A percentile compares a stretch with the other conserved stretches of the same genome.
phyloP scores from a whole-genome alignment of 2,329 filamentous ascomycete genomes.

The Sclerotinia subarctica region DNA sequence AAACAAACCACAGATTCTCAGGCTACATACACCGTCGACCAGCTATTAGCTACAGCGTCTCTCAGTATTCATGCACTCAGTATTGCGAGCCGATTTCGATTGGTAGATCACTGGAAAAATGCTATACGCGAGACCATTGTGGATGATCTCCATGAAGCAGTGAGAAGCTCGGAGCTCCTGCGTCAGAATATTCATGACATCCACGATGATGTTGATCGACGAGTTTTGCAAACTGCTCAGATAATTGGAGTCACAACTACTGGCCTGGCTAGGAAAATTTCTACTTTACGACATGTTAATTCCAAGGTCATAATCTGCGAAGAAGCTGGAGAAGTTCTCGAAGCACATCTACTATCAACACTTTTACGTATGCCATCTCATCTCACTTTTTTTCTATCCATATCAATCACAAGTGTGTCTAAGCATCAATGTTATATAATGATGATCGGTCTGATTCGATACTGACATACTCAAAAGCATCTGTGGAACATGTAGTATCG shows the following conservation, averaged over 20 bases:
- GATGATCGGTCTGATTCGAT: background rate
- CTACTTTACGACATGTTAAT: conserved; percentile 43
- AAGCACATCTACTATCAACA: conserved; percentile 42
- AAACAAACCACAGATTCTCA: background rate
- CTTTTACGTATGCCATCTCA: conserved; percentile 25
- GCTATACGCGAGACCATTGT: conserved; percentile 19
- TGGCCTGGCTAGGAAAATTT: conserved; percentile 48
- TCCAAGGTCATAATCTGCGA: conserved; percentile 43
- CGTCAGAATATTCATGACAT: conserved; percentile 16
- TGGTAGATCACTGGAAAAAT: too few relatives aligned
- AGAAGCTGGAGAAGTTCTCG: conserved; percentile 45
- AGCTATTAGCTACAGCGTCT: background rate
- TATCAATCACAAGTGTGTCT: too few relatives aligned
- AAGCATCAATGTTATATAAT: too few relatives aligned
- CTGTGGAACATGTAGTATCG: conserved; percentile 43
- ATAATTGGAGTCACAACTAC: conserved; percentile 54
- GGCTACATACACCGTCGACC: background rate
- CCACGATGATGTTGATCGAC: conserved; percentile 16
- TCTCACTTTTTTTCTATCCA: too few relatives aligned
- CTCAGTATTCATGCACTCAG: too few relatives aligned
- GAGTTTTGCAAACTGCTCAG: conserved; percentile 33
- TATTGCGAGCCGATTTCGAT: too few relatives aligned
- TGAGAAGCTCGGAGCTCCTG: background rate
- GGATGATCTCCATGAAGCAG: conserved; percentile 24
- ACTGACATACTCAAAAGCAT: conserved; percentile 36